Conservation (phyloP, 441 rosid genomes). For the Pelargonium australe region DNA sequence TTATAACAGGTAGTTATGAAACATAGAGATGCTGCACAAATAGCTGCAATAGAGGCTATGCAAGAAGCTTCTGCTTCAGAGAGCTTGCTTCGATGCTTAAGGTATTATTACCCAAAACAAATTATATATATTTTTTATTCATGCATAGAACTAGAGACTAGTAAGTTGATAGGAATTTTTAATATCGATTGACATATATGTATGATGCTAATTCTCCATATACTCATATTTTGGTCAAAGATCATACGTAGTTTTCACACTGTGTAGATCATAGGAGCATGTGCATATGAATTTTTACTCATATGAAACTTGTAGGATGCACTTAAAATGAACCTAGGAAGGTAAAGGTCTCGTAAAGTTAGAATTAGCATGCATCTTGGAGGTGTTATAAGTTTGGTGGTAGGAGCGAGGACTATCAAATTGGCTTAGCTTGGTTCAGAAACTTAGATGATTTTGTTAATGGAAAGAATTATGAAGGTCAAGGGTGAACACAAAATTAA, state of each 20-base stretch:
- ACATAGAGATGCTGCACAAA: slow-evolving; percentile 86
- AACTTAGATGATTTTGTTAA: neutral
- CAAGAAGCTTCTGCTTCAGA: slow-evolving; percentile 93
- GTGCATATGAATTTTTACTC: neutral
- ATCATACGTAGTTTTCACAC: neutral
- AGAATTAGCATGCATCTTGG: neutral
- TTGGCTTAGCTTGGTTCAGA: neutral
- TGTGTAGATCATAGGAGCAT: neutral
- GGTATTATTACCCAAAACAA: slow-evolving; percentile 31
- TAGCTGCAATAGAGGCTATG: slow-evolving; percentile 79
- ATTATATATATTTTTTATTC: neutral
- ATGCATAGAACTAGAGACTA: neutral
- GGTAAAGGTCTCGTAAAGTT: no score
- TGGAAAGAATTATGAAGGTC: neutral
- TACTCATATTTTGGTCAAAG: neutral
- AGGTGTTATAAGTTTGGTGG: neutral
- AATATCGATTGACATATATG: neutral
- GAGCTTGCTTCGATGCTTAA: slow-evolving; percentile 80
- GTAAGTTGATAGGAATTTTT: neutral
- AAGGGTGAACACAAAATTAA: neutral
- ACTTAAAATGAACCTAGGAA: neutral
- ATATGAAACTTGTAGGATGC: neutral
- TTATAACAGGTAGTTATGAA: slow-evolving; percentile 56
- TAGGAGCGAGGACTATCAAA: neutral
- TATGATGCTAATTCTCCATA: neutral